Evolutionary conservation across 2,329 filamentous ascomycete genomes (phyloP).

Genomic region (Fusarium humuli): DNA sequence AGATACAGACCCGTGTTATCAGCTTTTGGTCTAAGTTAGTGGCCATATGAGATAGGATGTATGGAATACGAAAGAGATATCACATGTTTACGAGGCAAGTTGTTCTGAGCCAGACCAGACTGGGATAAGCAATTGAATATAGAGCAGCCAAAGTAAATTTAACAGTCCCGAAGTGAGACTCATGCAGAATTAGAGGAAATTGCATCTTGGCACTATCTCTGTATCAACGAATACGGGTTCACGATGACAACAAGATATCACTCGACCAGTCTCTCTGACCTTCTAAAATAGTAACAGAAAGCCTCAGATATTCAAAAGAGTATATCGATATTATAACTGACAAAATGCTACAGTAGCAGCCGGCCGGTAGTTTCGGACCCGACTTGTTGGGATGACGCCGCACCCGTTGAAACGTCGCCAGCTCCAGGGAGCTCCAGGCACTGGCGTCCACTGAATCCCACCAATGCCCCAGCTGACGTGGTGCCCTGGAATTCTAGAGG

Average conservation of each 20-base stretch:
- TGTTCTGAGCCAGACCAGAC: not conserved
- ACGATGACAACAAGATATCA: not conserved
- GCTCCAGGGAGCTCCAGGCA: constrained; percentile 29
- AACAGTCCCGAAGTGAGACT: not conserved
- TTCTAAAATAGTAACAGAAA: not conserved
- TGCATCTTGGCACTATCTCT: not conserved
- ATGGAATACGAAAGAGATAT: not conserved
- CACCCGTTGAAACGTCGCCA: constrained; percentile 32
- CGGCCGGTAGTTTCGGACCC: constrained; percentile 27
- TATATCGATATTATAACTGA: not conserved
- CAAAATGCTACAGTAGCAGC: constrained; percentile 11
- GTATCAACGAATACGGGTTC: not conserved
- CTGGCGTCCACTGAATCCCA: constrained; percentile 45
- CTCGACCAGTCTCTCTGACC: not conserved
- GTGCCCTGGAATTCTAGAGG: constrained; percentile 25
- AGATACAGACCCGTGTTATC: not conserved
- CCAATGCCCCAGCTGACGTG: constrained; percentile 42
- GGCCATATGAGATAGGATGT: not conserved
- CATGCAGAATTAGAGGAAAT: not conserved
- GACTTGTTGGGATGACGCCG: constrained; percentile 17
- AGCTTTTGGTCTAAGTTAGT: not conserved
- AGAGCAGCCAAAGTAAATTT: not conserved
- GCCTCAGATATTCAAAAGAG: not conserved
- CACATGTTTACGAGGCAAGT: not conserved
- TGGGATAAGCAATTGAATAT: not conserved